Evolutionary conservation across 164 flowering plant species (phyloP), one percentile per base, ranked within the genome.

Genomic region (Macadamia tetraphylla): DNA sequence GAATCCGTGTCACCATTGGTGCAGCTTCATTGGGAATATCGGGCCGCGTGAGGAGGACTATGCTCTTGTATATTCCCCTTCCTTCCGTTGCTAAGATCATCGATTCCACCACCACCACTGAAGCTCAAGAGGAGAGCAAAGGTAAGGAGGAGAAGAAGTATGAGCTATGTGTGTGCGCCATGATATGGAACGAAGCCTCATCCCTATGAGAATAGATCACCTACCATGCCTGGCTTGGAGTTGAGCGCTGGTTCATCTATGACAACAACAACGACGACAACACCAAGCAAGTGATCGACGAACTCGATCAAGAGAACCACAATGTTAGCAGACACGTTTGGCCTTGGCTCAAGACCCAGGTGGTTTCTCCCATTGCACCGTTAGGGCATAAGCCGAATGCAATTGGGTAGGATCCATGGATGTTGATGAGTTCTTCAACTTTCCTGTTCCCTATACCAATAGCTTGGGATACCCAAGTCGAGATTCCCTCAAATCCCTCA

Each of bases 261-360:
- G 23, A 90, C 61, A 92, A 92, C 72, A 88, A 92, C 63, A 92
- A 96, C 61, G 88, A 90, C 63, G 98, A 92, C 72, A 73, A 65
- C 4, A 73, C 82, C 6, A 73, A 81, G 44, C 79, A 86, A 8
- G 86, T 82, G 48, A 74, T 87, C 35, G 71, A 73, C 12, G 83
- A 84, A 69, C 92, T 92, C 5, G 70, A 79, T 7, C 55, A 14
- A 15, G 77, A 77, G 8, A 66, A 75, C 23, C 86, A 84, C 75
- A 87, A 87, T 75, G 86, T 92, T 6, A 87, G 78, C 53, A 78
- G 96, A 69, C 92, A 83, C 60, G 75, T 71, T n/a, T 92, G 96
- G 96, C 94, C 98, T 1, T 92, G 98, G 96, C 80, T 92, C 62
- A 92, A 92, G 76, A 84, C 92, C 1, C 98, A 92, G 74, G 98